Base-by-base conservation (phyloP, 108 stramenopile species). In the Epithemia pelagica region DNA sequence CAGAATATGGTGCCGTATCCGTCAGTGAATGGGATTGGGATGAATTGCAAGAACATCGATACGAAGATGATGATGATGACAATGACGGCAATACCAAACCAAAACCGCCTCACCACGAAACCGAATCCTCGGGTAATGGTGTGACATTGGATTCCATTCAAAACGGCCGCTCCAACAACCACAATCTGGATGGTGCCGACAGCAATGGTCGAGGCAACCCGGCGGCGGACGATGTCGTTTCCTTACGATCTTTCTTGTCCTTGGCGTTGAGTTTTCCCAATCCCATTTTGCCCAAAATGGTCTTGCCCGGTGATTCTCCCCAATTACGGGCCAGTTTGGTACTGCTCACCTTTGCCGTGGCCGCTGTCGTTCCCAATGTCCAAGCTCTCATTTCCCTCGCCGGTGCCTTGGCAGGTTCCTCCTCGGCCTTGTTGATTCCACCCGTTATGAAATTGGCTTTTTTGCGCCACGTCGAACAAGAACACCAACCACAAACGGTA, bases 331-430 rank as follows among this genome's bases (percentile, higher is more conserved):
- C 73, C 2, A 28, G 56, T 26, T 28, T 89, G 52, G 84, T 89
- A 2, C 25, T 84, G 24, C 30, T 73, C n/a, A 89, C 88, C 20
- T 85, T 74, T 76, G 28, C 57, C 8, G 61, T 89, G 22, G 88
- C 88, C 33, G 68, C 78, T 15, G 54, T 75, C 19, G 74, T 89
- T 19, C 88, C 88, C 2, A 89, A 89, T 64, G 88, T 89, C 0
- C 81, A 89, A 54, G 61, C 69, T 21, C 64, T 89, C 27, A 81
- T 89, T 37, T 79, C 80, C 23, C 58, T 89, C 60, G 84, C 82
- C 0, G 88, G 88, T 18, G 88, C 88, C 21, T 21, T 89, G 37
- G 75, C 84, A 1, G 88, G 88, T 21, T 83, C 80, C 10, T 75
- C 79, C 2, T 77, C 85, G 0, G 88, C 84, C 0, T 61, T 89